Conservation (phyloP, 1,284 basidiomycete species). For the Volvariella surrecta region DNA sequence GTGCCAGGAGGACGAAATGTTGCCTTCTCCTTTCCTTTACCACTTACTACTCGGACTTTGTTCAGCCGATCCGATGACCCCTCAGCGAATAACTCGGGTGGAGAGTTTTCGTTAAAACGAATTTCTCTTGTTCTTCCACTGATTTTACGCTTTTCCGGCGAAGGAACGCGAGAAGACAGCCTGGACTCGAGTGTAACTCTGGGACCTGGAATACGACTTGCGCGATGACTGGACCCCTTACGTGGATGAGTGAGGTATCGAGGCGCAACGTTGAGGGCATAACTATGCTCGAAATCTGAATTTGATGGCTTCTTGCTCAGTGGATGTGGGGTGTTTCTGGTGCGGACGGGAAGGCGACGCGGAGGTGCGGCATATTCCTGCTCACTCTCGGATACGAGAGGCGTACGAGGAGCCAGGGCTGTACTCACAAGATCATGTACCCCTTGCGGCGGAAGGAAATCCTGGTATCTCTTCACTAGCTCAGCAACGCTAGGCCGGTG, state of each 20-base stretch:
- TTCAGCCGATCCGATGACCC: background rate
- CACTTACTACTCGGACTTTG: background rate
- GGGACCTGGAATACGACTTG: constrained; percentile 47
- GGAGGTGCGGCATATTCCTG: constrained; percentile 42
- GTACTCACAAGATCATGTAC: constrained; percentile 63
- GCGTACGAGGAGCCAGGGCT: constrained; percentile 47
- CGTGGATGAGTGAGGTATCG: constrained; percentile 49
- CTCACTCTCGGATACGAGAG: constrained; percentile 60
- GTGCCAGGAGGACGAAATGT: constrained; percentile 28
- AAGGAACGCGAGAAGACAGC: constrained; percentile 53
- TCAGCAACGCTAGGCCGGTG: constrained; percentile 72
- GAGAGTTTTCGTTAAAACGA: constrained; percentile 11
- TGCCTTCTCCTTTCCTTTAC: constrained; percentile 37
- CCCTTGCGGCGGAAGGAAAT: constrained; percentile 63
- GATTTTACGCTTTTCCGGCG: constrained; percentile 58
- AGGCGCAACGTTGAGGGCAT: constrained; percentile 81
- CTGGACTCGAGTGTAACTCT: constrained; percentile 44
- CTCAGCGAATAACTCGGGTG: background rate
- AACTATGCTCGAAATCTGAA: constrained; percentile 84
- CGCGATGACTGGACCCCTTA: constrained; percentile 26
- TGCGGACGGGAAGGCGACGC: constrained; percentile 20
- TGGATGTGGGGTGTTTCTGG: background rate
- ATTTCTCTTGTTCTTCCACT: constrained; percentile 27
- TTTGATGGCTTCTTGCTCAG: constrained; percentile 46
- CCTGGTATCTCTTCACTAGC: constrained; percentile 77